Base-by-base conservation (phyloP, 2,329 filamentous ascomycete genomes). In the Scytalidium sp. region DNA sequence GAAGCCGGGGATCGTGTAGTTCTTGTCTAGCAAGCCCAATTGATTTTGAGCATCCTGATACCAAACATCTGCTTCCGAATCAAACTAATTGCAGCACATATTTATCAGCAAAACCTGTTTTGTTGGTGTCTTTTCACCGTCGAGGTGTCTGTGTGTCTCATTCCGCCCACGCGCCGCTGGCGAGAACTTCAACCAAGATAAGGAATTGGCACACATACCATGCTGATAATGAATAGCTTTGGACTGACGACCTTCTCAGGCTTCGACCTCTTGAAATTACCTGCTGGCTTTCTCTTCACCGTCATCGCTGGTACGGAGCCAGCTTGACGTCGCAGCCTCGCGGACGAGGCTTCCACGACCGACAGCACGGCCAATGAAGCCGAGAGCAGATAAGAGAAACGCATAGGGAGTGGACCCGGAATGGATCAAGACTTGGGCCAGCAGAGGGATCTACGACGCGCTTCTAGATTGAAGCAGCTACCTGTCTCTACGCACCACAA, bases 41-140 rank as follows among this genome's bases (percentile, higher is more conserved):
- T 69, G 67, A 61, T 1, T 50, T 1, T 68, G 64, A 25, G 77
- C 65, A 22, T 78, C 78, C 9, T 70, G 62, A 62, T 80, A 79
- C 83, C 81, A 88, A 21, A 76, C 67, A 21, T 76, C 65, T 11
- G 76, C 79, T 66, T 86, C 83, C 0, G 79, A 79, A 3, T 67
- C 65, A 61, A 84, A 86, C 82, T 84, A 44, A n/a, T n/a, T 5
- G 13, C 4, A 5, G 13, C 7, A 27, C 13, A 10, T 4, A 5
- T 36, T 36, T 15, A n/a, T 36, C 17, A 36, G 32, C 32, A 9
- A 9, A 15, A n/a, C 17, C 17, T 15, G 13, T 5, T 36, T 36
- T 15, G 13, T 5, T 15, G 6, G 15, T 36, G 13, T 36, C 7
- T 36, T 15, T n/a, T n/a, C 17, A 5, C 13, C 15, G 5, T 36